Evolutionary conservation across 129 eudicot species (phyloP), one percentile per base, ranked within the genome.

Genomic region (Artemisia tridentata): DNA sequence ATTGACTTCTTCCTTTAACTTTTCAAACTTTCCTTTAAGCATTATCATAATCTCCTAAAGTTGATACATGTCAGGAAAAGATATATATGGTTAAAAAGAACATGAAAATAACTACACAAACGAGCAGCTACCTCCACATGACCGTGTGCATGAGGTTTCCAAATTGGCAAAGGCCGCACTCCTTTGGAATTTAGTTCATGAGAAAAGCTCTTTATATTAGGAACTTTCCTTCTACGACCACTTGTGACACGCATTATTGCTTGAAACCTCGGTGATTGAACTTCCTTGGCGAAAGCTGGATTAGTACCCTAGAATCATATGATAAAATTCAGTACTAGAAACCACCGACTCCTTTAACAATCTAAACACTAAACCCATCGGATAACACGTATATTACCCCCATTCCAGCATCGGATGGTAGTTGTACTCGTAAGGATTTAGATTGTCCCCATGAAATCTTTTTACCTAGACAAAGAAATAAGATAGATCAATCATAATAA

Each of bases 141-240:
- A 54, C 99, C 97, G 56, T 84, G 77, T 68, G 93, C 96, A 63
- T 91, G 89, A 54, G 96, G 86, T 79, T 88, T 95, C 93, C 92
- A 84, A 23, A 84, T 80, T 16, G 99, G 99, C 64, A 87, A 87
- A 68, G 99, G 87, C 11, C 91, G 82, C 55, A 95, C 99, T 59
- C 99, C 99, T 83, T 95, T 90, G 47, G 97, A 90, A 80, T 95
- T 85, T 10, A 95, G 96, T 68, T 95, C 97, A 67, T 90, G 97
- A 63, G 99, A 95, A 80, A 90, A 95, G 82, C 99, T 90, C 82
- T 95, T 95, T 65, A 95, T 72, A 62, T 95, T 86, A 3, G 88
- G 91, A 46, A 71, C 80, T 81, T 81, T 85, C 83, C 82, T 95
- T 72, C 78, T 85, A 11, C 97, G 91, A 43, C 96, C 97, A 76